phyloP scores from a whole-genome alignment of 305 asterid species.

The Ilex paraguariensis region DNA sequence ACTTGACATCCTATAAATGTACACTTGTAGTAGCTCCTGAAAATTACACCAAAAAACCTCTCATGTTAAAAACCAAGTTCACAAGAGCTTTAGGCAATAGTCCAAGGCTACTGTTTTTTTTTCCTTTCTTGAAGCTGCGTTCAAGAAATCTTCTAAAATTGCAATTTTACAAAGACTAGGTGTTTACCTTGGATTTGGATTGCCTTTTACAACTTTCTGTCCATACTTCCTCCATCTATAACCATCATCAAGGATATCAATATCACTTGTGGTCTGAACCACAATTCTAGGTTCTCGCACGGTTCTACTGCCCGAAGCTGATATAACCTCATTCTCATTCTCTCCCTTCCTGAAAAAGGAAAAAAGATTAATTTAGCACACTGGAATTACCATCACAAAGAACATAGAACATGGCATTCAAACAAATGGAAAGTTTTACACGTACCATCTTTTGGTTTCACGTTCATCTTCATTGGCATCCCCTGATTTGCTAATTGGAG shows the following conservation, averaged over 20 bases:
- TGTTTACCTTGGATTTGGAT: constrained; percentile 83
- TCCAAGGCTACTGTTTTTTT: not conserved
- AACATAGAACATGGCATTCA: too few species aligned
- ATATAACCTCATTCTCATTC: constrained; percentile 51
- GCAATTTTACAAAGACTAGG: not conserved
- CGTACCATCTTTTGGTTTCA: constrained; percentile 12
- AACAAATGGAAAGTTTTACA: not conserved
- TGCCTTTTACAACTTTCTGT: constrained; percentile 92
- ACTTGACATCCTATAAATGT: not conserved
- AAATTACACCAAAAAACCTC: constrained; percentile 1
- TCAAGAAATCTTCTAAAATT: too few species aligned
- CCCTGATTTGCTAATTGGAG: constrained; percentile 59
- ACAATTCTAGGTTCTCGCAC: constrained; percentile 85
- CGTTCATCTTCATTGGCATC: constrained; percentile 39
- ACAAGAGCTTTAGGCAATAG: not conserved
- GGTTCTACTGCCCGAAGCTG: constrained; percentile 61
- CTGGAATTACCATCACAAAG: too few species aligned
- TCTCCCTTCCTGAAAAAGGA: constrained; percentile 64
- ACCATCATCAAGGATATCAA: constrained; percentile 94
- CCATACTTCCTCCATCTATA: constrained; percentile 97
- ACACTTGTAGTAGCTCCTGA: constrained; percentile 1
- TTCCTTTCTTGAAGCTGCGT: too few species aligned
- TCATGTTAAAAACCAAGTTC: not conserved
- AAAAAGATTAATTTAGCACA: not conserved
- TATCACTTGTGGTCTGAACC: constrained; percentile 88